Percentiles rank a stretch among this genome's conserved stretches.
Evolutionary conservation across 164 flowering plant genomes (phyloP).

Genomic region (Macadamia integrifolia): DNA sequence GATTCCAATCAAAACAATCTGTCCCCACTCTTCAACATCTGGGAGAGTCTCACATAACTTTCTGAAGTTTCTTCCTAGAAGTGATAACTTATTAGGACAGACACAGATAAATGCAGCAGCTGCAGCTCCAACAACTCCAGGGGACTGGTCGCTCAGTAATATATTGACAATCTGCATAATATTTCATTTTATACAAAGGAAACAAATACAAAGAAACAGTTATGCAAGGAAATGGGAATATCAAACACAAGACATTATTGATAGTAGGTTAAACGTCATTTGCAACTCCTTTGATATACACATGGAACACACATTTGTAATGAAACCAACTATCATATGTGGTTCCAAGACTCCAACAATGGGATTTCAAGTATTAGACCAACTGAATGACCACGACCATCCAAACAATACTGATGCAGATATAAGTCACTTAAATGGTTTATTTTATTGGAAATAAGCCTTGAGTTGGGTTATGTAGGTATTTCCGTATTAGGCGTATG

Average conservation of each 20-base stretch:
- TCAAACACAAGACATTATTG: neutral
- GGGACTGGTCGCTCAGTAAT: constrained; percentile 75
- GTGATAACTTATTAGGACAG: constrained; percentile 69
- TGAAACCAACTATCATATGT: neutral
- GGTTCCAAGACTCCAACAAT: neutral
- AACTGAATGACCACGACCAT: neutral
- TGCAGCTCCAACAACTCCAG: constrained; percentile 97
- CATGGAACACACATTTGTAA: neutral
- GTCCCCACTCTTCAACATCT: constrained; percentile 99
- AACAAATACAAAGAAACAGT: too few species aligned
- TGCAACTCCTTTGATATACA: neutral
- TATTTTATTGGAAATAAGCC: too few species aligned
- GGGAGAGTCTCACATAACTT: constrained; percentile 85
- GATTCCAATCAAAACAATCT: constrained; percentile 73
- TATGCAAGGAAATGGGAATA: neutral
- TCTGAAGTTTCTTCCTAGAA: constrained; percentile 66
- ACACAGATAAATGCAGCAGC: constrained; percentile 82
- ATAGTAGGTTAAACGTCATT: neutral
- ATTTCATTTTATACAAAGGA: neutral
- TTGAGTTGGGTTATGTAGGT: too few species aligned
- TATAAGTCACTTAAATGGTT: too few species aligned
- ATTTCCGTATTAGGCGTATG: too few species aligned
- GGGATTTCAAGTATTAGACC: neutral
- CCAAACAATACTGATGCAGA: neutral
- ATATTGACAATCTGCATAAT: constrained; percentile 71